Evolutionary conservation across 2,329 filamentous ascomycete species (phyloP).

Genomic region (Fusarium palustre): DNA sequence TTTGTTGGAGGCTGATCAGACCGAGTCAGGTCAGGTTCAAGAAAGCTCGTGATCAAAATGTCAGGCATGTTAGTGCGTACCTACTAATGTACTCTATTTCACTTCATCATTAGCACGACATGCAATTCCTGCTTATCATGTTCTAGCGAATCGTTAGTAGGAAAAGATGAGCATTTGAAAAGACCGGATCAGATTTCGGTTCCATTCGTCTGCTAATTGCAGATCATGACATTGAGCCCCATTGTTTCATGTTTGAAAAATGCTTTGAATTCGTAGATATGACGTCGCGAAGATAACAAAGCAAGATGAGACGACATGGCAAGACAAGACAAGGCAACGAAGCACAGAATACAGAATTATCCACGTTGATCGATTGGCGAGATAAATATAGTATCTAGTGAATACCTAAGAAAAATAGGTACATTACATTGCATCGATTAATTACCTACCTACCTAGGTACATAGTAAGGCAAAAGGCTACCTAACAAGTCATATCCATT

Average conservation of each 20-base stretch:
- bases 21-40: background rate
- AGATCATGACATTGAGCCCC: conserved; percentile 33
- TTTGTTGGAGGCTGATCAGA: conserved; percentile 11
- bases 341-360: background rate
- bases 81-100: background rate
- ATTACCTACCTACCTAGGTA: too few species aligned
- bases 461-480: conserved; percentile 13
- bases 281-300: conserved; percentile 19
- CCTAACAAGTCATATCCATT: conserved; percentile 1
- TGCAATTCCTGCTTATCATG: conserved; percentile 3
- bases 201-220: conserved; percentile 9
- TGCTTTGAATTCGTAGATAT: conserved; percentile 22
- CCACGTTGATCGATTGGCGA: conserved; percentile 9
- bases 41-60: conserved; percentile 14
- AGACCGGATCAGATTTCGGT: conserved; percentile 8
- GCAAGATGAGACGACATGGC: background rate
- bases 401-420: background rate
- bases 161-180: background rate
- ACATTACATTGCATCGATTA: conserved; percentile 3
- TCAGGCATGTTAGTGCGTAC: background rate
- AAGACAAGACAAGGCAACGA: conserved; percentile 17
- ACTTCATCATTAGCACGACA: conserved; percentile 4
- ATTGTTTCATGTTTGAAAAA: conserved; percentile 28
- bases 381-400: conserved; percentile 8
- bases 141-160: background rate